Evolutionary conservation across 441 rosid genomes (phyloP), one percentile per base, ranked within the genome.

Genomic region (Brassica balearica): DNA sequence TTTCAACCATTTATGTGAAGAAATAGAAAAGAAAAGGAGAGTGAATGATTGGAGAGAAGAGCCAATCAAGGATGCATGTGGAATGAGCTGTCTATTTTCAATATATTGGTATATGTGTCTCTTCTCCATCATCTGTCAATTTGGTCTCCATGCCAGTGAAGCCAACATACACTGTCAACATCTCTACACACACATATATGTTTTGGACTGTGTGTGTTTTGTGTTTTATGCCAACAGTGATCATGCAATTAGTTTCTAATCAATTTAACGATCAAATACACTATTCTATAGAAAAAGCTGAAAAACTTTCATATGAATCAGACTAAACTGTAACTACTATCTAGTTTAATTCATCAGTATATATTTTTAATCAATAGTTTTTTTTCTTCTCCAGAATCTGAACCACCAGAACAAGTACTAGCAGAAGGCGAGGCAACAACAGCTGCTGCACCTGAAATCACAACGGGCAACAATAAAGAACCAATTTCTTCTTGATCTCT

Each of bases 51-150:
- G 75, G 72, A 68, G 82, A 73, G 66, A 73, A 61, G 25, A 60
- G 74, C 68, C 74, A 78, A 68, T 48, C 63, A 73, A 73, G 41
- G 23, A 11, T 69, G 79, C 93, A 92, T 87, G 93, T 90, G 94
- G 89, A 84, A 72, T 90, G 97, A 88, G 90, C 93, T 90, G 94
- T 83, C 82, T 68, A 84, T 74, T 65, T 74, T 61, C 63, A 56
- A 9, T 25, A 75, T 80, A 75, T 75, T 71, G 78, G 78, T 73
- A 51, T 61, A 78, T 68, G 77, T 71, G 83, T 80, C 69, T 80
- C 68, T 66, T 51, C 80, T 58, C 6, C 61, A 69, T 80, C 80
- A 80, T 78, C 82, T 73, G 82, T 78, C 82, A 78, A 61, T 73
- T 68, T 78, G 78, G 78, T 78, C 78, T 19, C 78, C 23, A 51